These are phyloP conservation scores for Ophiostoma populinum DNA, from an alignment of 2,329 filamentous ascomycete genomes.

Conservation along the genomic window DNA sequence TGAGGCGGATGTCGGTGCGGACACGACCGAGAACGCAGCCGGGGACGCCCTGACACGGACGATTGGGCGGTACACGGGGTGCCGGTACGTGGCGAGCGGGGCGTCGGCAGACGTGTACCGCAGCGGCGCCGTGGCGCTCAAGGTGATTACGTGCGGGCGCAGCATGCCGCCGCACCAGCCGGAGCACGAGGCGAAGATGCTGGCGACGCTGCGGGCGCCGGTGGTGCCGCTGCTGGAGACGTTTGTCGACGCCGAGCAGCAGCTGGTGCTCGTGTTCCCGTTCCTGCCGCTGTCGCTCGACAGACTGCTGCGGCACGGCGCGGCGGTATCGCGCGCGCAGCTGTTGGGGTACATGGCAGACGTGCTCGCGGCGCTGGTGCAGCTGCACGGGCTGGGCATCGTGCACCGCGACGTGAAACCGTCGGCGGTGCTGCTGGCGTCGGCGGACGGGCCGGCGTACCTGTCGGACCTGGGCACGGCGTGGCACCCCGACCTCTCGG, in stretches of 20 bases:
- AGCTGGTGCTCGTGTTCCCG: conserved; percentile 69
- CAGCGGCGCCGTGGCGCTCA: conserved; percentile 49
- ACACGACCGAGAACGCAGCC: neutral
- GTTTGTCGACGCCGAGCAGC: conserved; percentile 53
- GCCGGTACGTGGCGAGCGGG: conserved; percentile 43
- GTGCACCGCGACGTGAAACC: conserved; percentile 93
- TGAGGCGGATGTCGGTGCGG: conserved; percentile 13
- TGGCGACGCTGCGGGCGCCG: conserved; percentile 38
- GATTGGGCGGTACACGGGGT: conserved; percentile 37
- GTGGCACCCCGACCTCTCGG: conserved; percentile 49
- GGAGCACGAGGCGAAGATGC: conserved; percentile 58
- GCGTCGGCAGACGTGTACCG: conserved; percentile 74
- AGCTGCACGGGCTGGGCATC: conserved; percentile 58
- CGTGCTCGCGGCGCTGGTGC: conserved; percentile 50
- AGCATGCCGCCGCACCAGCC: conserved; percentile 72
- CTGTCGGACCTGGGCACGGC: conserved; percentile 87
- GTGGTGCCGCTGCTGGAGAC: conserved; percentile 53
- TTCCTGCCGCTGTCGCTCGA: conserved; percentile 62
- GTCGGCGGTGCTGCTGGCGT: conserved; percentile 63
- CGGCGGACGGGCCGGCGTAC: conserved; percentile 51
- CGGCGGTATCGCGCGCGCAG: conserved; percentile 15
- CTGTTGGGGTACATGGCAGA: conserved; percentile 38
- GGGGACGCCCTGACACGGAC: conserved; percentile 18
- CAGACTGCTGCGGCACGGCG: conserved; percentile 35
- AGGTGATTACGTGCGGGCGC: conserved; percentile 62